phyloP scores from a whole-genome alignment of 2,329 filamentous ascomycete genomes.

The Mollisia scopiformis region DNA sequence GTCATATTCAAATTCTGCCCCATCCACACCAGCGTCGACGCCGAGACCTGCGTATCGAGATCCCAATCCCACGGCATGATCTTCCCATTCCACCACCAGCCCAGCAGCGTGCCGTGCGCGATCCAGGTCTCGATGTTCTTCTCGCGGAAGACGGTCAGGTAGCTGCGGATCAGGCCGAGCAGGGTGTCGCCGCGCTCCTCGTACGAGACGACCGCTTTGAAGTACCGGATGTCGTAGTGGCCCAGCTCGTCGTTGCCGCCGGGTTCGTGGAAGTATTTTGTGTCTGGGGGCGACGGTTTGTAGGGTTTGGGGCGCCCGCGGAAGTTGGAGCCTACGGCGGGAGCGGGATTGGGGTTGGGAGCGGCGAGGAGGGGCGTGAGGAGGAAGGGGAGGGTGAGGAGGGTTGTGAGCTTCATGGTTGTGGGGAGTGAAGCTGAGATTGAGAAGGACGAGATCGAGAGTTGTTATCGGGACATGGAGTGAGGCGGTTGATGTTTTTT shows the following conservation, averaged over 20 bases:
- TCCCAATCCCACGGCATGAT: conserved; percentile 87
- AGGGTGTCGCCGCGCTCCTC: conserved; percentile 68
- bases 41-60: conserved; percentile 78
- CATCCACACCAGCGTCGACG: conserved; percentile 66
- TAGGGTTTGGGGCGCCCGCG: background rate
- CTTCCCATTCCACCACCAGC: conserved; percentile 86
- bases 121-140: conserved; percentile 81
- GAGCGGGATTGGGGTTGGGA: conserved; percentile 4
- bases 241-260: conserved; percentile 61
- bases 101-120: conserved; percentile 80
- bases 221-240: conserved; percentile 78
- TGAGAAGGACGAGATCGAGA: background rate
- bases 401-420: conserved; percentile 19
- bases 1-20: conserved; percentile 71
- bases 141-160: conserved; percentile 67
- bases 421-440: background rate
- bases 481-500: background rate
- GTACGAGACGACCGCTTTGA: conserved; percentile 64
- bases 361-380: conserved; percentile 13
- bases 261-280: conserved; percentile 52
- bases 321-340: background rate
- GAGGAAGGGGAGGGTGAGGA: conserved; percentile 20
- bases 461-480: background rate
- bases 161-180: conserved; percentile 72
- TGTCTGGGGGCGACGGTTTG: background rate